Percentiles rank a stretch among this genome's conserved stretches.
Conservation (phyloP, 495 filamentous ascomycete species). For the Penicillium turbatum region DNA sequence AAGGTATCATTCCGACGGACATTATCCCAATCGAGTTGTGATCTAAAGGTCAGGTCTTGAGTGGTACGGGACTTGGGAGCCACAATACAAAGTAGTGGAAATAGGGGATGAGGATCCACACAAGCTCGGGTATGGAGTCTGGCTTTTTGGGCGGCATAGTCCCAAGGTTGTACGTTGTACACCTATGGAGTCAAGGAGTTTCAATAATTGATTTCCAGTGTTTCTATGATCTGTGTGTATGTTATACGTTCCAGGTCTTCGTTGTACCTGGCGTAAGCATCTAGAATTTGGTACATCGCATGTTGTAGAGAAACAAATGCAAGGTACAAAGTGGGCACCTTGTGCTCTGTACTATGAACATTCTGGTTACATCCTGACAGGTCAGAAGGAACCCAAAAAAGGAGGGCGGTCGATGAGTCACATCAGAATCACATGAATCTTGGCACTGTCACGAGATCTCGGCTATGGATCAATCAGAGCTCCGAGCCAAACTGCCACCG, state of each 20-base stretch:
- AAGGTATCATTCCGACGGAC: slow-evolving; percentile 4
- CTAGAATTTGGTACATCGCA: neutral
- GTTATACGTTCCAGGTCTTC: neutral
- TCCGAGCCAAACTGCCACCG: slow-evolving; percentile 21
- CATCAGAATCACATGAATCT: neutral
- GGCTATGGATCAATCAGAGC: neutral
- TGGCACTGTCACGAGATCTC: neutral
- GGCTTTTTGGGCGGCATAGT: slow-evolving; percentile 5
- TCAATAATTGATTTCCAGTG: slow-evolving; percentile 43
- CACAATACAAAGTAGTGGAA: slow-evolving; percentile 14
- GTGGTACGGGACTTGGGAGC: neutral
- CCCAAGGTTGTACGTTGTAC: slow-evolving; percentile 17
- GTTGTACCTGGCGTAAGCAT: neutral
- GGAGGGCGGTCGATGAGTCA: neutral
- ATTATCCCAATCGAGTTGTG: neutral
- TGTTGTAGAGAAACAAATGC: neutral
- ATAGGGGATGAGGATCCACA: slow-evolving; percentile 17
- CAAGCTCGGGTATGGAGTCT: slow-evolving; percentile 11
- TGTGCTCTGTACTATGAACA: neutral
- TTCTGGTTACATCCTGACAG: neutral
- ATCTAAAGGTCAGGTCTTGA: slow-evolving; percentile 1
- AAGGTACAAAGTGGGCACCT: slow-evolving; percentile 1
- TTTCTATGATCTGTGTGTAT: neutral
- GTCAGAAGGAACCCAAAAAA: neutral
- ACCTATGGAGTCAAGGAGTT: slow-evolving; percentile 35